Percentiles rank a stretch among this genome's conserved stretches.
Conservation (phyloP, 352 stramenopile species). For the Phytophthora multivora region DNA sequence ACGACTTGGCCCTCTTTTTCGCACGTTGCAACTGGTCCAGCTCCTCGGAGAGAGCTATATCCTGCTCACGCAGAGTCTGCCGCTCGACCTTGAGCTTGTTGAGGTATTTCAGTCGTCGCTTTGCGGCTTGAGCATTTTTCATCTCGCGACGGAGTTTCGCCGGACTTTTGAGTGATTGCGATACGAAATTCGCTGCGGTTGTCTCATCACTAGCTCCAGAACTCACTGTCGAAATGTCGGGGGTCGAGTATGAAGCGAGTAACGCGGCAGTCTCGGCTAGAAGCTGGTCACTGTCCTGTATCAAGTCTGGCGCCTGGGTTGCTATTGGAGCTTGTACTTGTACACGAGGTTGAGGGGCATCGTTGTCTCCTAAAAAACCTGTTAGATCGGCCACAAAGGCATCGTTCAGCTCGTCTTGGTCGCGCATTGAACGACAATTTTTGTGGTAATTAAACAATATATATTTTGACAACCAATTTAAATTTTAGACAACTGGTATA, state of each 20-base stretch:
- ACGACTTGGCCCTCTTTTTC: not conserved
- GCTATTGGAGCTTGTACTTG: not conserved
- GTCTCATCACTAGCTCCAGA: not conserved
- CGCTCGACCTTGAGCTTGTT: constrained; percentile 18
- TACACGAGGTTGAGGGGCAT: not conserved
- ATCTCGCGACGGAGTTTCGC: not conserved
- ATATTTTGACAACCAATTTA: too few species aligned
- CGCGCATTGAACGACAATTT: too few species aligned
- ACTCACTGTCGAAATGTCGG: not conserved
- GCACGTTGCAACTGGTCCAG: constrained; percentile 1
- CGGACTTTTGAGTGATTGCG: not conserved
- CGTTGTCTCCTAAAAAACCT: constrained; percentile 1
- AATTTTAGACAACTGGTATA: not conserved
- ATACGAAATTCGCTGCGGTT: not conserved
- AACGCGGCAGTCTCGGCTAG: constrained; percentile 13
- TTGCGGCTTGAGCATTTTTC: constrained; percentile 13
- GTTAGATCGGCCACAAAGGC: constrained; percentile 14
- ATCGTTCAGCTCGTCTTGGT: not conserved
- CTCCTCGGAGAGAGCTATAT: constrained; percentile 12
- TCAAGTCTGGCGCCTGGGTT: not conserved
- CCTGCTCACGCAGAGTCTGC: constrained; percentile 11
- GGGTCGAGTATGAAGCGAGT: not conserved
- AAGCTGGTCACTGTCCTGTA: constrained; percentile 2
- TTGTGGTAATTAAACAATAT: too few species aligned
- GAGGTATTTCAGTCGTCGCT: constrained; percentile 18